A percentile compares a stretch with the other conserved stretches of the same genome.
These are phyloP conservation scores for Cryptosporidium muris DNA, from an alignment of 169 alveolate species.

Conservation along the genomic window DNA sequence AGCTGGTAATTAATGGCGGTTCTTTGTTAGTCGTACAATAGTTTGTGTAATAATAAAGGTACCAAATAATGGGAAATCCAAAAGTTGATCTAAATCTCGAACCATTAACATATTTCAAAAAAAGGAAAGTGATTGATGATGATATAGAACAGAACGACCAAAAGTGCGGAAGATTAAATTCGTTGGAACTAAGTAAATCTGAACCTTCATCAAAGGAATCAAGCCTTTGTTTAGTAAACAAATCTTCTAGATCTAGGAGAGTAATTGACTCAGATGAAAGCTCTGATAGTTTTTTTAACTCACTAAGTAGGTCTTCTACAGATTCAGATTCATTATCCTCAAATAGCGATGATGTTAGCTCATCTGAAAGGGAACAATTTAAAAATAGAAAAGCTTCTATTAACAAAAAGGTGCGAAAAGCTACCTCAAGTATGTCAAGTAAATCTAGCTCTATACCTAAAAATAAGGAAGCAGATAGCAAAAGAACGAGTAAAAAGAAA, in stretches of 20 bases:
- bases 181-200: not conserved
- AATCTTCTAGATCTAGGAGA: constrained; percentile 54
- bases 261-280: constrained; percentile 36
- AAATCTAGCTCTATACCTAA: not conserved
- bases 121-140: too few relatives aligned
- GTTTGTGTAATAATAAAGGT: too few relatives aligned
- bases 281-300: constrained; percentile 1
- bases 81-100: not conserved
- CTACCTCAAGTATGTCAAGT: not conserved
- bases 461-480: not conserved
- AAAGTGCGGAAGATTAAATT: too few relatives aligned
- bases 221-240: constrained; percentile 42
- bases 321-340: constrained; percentile 18
- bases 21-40: too few relatives aligned
- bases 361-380: constrained; percentile 9
- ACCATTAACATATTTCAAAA: too few relatives aligned
- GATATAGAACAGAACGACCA: too few relatives aligned
- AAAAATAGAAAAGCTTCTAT: constrained; percentile 17
- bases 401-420: not conserved
- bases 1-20: too few relatives aligned
- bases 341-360: not conserved
- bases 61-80: too few relatives aligned
- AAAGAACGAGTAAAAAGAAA: constrained; percentile 13
- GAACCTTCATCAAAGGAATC: constrained; percentile 60
- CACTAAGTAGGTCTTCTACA: not conserved